Percentiles rank a stretch among this genome's conserved stretches.
phyloP scores from a whole-genome alignment of 768 basidiomycete genomes.

The Tulasnella sp. region DNA sequence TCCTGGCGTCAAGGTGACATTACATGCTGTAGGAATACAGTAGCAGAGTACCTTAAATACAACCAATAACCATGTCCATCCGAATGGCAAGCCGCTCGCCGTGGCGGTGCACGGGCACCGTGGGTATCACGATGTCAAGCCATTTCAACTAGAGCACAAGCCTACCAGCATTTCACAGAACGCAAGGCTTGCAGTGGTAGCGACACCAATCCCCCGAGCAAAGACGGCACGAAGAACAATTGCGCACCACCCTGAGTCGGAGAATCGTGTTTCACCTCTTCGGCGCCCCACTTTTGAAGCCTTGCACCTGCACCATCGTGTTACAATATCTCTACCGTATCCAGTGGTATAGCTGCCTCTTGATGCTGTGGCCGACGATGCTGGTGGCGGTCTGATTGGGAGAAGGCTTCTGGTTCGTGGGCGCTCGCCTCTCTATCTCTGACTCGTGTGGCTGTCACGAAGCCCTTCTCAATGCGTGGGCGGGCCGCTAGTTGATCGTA shows the following conservation, averaged over 20 bases:
- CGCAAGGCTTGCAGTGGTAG: not conserved
- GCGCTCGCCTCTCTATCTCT: not conserved
- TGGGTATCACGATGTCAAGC: not conserved
- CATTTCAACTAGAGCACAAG: not conserved
- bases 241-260: not conserved
- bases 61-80: no score
- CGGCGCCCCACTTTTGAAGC: not conserved
- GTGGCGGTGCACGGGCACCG: no score
- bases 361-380: not conserved
- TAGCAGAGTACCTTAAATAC: no score
- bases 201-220: not conserved
- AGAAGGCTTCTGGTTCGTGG: not conserved
- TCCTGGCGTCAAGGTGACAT: no score
- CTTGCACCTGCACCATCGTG: not conserved
- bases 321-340: not conserved
- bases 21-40: no score
- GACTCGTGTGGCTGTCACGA: not conserved
- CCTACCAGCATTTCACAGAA: not conserved
- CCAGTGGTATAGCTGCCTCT: not conserved
- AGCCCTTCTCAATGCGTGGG: no score
- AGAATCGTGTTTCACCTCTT: not conserved
- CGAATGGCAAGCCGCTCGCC: no score
- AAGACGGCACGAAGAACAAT: not conserved
- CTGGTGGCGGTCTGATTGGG: not conserved
- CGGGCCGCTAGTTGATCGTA: no score